phyloP scores from a whole-genome alignment of 306 rosid genomes.

The Vachellia pachyceras region DNA sequence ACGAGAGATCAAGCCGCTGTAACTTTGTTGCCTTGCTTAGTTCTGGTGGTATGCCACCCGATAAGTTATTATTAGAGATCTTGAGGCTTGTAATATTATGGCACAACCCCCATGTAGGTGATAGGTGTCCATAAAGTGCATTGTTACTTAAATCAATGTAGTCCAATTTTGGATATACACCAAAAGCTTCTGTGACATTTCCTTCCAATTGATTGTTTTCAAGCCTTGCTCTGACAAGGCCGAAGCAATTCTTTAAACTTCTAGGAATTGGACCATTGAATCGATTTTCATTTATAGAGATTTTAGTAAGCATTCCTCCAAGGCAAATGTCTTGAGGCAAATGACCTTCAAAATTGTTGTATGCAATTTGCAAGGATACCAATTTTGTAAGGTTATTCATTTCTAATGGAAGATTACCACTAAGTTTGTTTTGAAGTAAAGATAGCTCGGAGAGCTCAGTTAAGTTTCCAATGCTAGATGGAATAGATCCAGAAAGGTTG shows the following conservation, averaged over 20 bases:
- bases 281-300: too few relatives aligned
- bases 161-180: conserved; percentile 12
- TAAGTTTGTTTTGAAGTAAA: not conserved
- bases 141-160: conserved; percentile 31
- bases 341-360: not conserved
- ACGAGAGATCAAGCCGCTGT: conserved; percentile 25
- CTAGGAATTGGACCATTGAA: not conserved
- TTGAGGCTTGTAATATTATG: not conserved
- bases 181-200: conserved; percentile 29
- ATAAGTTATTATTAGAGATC: not conserved
- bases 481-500: not conserved
- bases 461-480: too few relatives aligned
- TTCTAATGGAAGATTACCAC: not conserved
- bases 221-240: conserved; percentile 7
- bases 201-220: conserved; percentile 22
- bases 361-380: accelerated
- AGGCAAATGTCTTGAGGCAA: not conserved
- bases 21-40: conserved; percentile 8
- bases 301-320: not conserved
- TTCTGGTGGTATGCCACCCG: not conserved
- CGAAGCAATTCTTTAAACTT: not conserved
- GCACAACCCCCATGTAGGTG: not conserved
- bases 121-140: not conserved
- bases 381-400: not conserved
- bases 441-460: too few relatives aligned